Percentiles rank a stretch among this genome's conserved stretches.
phyloP scores from a whole-genome alignment of 208 protist species.

The Leptomonas pyrrhocoris region DNA sequence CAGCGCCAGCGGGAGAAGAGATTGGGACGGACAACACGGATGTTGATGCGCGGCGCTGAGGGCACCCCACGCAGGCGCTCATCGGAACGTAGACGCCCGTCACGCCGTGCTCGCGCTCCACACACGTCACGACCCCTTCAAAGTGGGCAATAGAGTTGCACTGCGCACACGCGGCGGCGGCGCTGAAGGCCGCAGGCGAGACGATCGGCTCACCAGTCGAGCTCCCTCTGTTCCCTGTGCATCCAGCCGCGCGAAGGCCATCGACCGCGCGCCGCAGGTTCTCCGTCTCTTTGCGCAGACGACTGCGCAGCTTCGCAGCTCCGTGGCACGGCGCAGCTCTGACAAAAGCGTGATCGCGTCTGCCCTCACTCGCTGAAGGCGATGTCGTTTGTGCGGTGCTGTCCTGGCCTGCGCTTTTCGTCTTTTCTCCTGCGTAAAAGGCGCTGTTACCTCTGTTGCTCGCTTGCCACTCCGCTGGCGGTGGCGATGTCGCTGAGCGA shows the following conservation, averaged over 20 bases:
- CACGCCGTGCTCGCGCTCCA: conserved; percentile 44
- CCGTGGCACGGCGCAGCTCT: conserved; percentile 10
- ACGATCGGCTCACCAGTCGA: not conserved
- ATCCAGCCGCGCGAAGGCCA: conserved; percentile 17
- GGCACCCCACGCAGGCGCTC: conserved; percentile 7
- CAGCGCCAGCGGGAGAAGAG: not conserved
- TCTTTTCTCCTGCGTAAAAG: not conserved
- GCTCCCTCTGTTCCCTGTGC: not conserved
- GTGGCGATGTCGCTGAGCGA: not conserved
- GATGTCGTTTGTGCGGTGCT: not conserved
- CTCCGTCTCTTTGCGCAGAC: conserved; percentile 28
- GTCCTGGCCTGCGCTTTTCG: not conserved
- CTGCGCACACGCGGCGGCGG: conserved; percentile 29
- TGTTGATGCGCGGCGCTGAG: not conserved
- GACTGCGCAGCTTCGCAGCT: conserved; percentile 26
- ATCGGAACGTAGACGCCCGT: conserved; percentile 42
- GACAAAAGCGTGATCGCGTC: not conserved
- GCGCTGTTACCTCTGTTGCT: too few species aligned
- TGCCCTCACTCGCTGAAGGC: not conserved
- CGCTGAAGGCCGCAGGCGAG: conserved; percentile 11
- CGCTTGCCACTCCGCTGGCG: too few species aligned
- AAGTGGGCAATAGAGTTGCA: conserved; percentile 42
- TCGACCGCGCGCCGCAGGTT: conserved; percentile 21
- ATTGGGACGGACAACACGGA: not conserved
- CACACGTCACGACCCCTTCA: conserved; percentile 32